A percentile compares a stretch with the other conserved stretches of the same genome.
These are phyloP conservation scores for Eragrostis nindensis DNA, from an alignment of 176 grass and related monocot species.

Conservation along the genomic window DNA sequence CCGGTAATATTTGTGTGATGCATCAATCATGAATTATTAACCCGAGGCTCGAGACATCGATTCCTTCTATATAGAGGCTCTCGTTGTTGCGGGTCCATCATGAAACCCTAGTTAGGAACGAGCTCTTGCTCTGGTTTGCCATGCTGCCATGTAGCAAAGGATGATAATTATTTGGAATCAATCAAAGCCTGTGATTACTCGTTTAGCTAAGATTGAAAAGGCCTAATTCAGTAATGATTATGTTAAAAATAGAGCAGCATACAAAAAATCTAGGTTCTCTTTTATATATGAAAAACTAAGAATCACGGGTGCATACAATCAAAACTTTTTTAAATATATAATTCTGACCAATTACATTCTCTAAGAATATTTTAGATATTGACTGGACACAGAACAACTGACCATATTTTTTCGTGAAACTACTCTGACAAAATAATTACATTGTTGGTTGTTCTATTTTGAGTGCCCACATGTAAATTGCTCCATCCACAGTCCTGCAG, in stretches of 20 bases:
- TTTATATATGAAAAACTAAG: background rate
- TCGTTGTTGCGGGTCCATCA: background rate
- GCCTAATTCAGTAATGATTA: background rate
- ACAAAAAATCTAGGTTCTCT: too few relatives aligned
- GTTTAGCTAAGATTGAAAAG: background rate
- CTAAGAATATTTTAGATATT: too few relatives aligned
- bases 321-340: background rate
- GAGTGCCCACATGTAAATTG: too few relatives aligned
- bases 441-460: too few relatives aligned
- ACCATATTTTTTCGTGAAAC: background rate
- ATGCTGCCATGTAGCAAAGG: too few relatives aligned
- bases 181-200: background rate
- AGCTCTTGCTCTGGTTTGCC: background rate
- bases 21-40: background rate
- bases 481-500: too few relatives aligned
- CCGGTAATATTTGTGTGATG: background rate
- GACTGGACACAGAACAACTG: background rate
- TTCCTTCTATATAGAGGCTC: background rate
- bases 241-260: background rate
- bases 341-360: background rate
- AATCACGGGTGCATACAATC: background rate
- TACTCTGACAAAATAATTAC: too few relatives aligned
- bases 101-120: background rate
- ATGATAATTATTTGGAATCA: background rate
- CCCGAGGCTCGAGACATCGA: background rate